Base-by-base conservation (phyloP, 148 eudicot genomes). In the Camellia granthamiana region DNA sequence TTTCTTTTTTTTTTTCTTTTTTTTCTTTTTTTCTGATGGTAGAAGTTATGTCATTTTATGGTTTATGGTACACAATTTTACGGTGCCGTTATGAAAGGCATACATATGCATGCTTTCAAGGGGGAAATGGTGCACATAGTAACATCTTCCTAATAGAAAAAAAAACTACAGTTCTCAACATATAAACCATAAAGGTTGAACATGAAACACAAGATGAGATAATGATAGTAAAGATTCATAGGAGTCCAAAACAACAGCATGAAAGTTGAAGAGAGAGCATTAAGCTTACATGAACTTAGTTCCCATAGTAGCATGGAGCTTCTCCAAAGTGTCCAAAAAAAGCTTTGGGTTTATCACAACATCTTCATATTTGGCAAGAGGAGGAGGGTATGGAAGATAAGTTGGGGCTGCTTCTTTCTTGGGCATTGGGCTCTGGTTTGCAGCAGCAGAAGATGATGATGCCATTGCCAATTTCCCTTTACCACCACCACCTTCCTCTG, bases 241-340 rank as follows among this genome's bases (percentile, higher is more conserved):
- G 18, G 21, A 54, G 23, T 0, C 3, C 16, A 5, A 19, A 44
- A 79, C 18, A 65, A 72, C 2, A 6, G 30, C 23, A 16, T 3
- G 9, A 3, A 12, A 44, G 9, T 13, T 61, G 72, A 41, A 70
- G 74, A 70, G 3, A 49, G 60, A 12, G 12, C 46, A 60, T 21
- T 5, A 44, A 42, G 62, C 86, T 81, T 85, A 96, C 99, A 91
- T 92, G 87, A 97, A 97, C 75, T 94, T 97, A 80, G 98, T 90
- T 63, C 93, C 93, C 99, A 97, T 90, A 2, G 84, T 66, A 82
- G 88, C 84, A 87, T 97, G 98, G 59, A 92, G 93, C 80, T 91
- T 94, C 87, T 90, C 85, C 51, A 97, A 76, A 76, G 95, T 86
- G 61, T 87, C 89, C 90, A 89, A 85, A 76, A 97, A 97, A 30